Percentiles rank a stretch among this genome's conserved stretches.
phyloP scores from a whole-genome alignment of 139 green algal genomes.

The Ulvella scutata region DNA sequence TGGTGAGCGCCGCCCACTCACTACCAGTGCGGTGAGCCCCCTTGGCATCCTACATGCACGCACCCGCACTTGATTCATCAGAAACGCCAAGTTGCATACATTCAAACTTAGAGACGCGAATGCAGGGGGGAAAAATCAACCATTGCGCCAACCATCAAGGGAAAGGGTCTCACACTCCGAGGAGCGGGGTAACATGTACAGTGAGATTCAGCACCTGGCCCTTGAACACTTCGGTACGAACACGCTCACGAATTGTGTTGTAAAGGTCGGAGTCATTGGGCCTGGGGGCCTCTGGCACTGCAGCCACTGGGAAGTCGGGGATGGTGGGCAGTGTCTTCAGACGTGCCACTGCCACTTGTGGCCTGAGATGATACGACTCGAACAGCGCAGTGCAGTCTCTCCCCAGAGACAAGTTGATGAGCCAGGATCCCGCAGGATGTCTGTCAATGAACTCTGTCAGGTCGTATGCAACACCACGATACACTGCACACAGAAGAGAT shows the following conservation, averaged over 20 bases:
- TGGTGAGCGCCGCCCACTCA: conserved; percentile 34
- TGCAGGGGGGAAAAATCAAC: too few relatives aligned
- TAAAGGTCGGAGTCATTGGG: conserved; percentile 60
- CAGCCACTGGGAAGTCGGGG: conserved; percentile 55
- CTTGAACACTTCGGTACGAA: conserved; percentile 66
- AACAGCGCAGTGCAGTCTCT: conserved; percentile 70
- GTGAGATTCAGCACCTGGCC: too few relatives aligned
- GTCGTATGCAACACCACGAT: conserved; percentile 43
- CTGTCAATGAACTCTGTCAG: conserved; percentile 25
- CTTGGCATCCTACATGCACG: conserved; percentile 27
- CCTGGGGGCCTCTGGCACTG: conserved; percentile 50
- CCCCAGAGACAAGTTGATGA: conserved; percentile 59
- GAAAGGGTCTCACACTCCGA: too few relatives aligned
- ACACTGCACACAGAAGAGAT: conserved; percentile 62
- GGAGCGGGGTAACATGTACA: too few relatives aligned
- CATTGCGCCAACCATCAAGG: too few relatives aligned
- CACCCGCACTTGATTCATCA: too few relatives aligned
- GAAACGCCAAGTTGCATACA: too few relatives aligned
- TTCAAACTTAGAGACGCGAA: too few relatives aligned
- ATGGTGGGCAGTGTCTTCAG: conserved; percentile 50
- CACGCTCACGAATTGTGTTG: conserved; percentile 48
- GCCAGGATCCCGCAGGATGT: conserved; percentile 49
- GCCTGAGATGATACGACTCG: conserved; percentile 65
- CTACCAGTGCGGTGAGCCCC: conserved; percentile 53
- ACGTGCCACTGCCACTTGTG: conserved; percentile 31